These are phyloP conservation scores for Trichothecium roseum DNA, from an alignment of 2,329 filamentous ascomycete species.

Conservation along the genomic window DNA sequence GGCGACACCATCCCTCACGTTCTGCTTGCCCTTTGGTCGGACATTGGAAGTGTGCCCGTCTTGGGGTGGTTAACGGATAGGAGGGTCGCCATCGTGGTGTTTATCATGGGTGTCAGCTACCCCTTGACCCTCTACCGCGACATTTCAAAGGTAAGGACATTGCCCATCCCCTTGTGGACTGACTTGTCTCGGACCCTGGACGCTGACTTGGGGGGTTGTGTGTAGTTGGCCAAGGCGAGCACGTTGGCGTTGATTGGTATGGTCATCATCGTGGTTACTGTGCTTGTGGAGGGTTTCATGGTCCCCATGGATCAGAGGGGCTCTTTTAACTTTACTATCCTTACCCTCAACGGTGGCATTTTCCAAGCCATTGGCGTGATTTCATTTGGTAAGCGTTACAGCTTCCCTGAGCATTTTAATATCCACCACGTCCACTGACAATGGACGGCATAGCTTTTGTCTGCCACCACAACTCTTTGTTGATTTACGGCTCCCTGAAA, in stretches of 20 bases:
- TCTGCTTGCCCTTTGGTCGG: constrained; percentile 70
- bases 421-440: not conserved
- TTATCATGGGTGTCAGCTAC: constrained; percentile 77
- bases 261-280: constrained; percentile 78
- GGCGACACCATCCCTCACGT: constrained; percentile 95
- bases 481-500: constrained; percentile 92
- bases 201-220: constrained; percentile 4
- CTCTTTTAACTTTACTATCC: constrained; percentile 54
- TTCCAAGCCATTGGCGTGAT: constrained; percentile 97
- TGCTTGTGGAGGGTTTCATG: constrained; percentile 71
- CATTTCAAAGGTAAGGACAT: constrained; percentile 74
- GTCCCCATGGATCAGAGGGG: constrained; percentile 65
- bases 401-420: not conserved
- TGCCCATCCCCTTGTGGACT: not conserved
- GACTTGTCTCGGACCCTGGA: not conserved
- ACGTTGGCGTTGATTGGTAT: constrained; percentile 90
- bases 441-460: constrained; percentile 47
- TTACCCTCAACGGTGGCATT: constrained; percentile 77
- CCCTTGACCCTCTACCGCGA: constrained; percentile 90
- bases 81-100: constrained; percentile 76
- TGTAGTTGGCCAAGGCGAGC: constrained; percentile 85
- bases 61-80: constrained; percentile 75
- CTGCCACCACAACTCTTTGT: constrained; percentile 85
- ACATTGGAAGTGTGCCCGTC: constrained; percentile 60
- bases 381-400: constrained; percentile 64